Evolutionary conservation across 2,329 filamentous ascomycete genomes (phyloP).

Genomic region (Fusarium xylarioides): DNA sequence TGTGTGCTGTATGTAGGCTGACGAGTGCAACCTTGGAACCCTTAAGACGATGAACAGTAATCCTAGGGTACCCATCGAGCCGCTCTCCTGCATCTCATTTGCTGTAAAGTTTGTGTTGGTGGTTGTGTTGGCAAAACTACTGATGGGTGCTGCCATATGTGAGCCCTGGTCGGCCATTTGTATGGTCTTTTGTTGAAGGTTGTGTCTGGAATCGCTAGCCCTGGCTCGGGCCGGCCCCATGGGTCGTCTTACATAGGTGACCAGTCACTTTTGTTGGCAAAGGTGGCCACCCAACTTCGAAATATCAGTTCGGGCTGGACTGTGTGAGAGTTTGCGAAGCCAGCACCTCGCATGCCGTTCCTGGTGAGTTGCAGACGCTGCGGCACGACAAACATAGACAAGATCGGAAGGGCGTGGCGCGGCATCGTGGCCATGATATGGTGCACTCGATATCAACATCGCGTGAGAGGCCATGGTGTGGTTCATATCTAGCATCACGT

Average conservation of each 20-base stretch:
- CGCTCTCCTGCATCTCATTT: slow-evolving; percentile 16
- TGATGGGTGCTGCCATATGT: slow-evolving; percentile 19
- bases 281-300: slow-evolving; percentile 21
- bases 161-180: slow-evolving; percentile 14
- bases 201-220: slow-evolving; percentile 11
- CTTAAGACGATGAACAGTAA: background rate
- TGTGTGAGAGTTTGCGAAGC: slow-evolving; percentile 23
- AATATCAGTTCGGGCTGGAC: slow-evolving; percentile 20
- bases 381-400: slow-evolving; percentile 18
- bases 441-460: slow-evolving; percentile 1
- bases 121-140: slow-evolving; percentile 31
- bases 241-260: slow-evolving; percentile 41
- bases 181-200: slow-evolving; percentile 1
- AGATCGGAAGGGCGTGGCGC: slow-evolving; percentile 27
- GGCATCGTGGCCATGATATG: slow-evolving; percentile 15
- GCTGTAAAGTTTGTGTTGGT: slow-evolving; percentile 11
- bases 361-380: slow-evolving; percentile 31
- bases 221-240: slow-evolving; percentile 45
- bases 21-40: slow-evolving; percentile 28
- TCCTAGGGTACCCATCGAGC: background rate
- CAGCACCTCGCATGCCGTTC: slow-evolving; percentile 24
- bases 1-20: slow-evolving; percentile 35
- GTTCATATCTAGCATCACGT: slow-evolving; percentile 16
- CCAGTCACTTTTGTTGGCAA: slow-evolving; percentile 34
- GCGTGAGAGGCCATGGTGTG: slow-evolving; percentile 9